Evolutionary conservation across 2,329 filamentous ascomycete species (phyloP).

Genomic region (Rutstroemia sp.): DNA sequence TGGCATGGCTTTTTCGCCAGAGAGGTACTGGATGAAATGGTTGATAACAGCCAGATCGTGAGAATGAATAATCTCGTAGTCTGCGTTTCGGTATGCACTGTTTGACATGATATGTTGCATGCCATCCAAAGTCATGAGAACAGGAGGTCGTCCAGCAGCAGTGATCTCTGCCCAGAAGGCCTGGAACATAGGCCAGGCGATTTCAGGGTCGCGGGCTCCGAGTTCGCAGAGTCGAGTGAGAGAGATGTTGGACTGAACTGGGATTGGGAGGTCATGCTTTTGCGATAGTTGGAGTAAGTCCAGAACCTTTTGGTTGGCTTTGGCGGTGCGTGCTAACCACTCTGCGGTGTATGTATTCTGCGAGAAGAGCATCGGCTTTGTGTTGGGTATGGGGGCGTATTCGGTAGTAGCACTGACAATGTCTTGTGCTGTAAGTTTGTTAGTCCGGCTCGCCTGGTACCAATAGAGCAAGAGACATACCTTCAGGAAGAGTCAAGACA

Average conservation of each 20-base stretch:
- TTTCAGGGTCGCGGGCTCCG: conserved; percentile 66
- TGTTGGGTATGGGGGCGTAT: conserved; percentile 62
- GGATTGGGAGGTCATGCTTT: conserved; percentile 51
- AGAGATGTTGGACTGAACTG: conserved; percentile 48
- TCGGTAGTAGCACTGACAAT: conserved; percentile 73
- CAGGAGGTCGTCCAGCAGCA: conserved; percentile 38
- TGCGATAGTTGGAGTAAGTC: conserved; percentile 39
- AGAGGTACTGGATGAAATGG: conserved; percentile 67
- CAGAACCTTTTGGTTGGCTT: conserved; percentile 65
- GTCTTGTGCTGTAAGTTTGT: conserved; percentile 57
- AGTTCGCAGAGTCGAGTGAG: conserved; percentile 62
- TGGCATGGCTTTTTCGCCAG: conserved; percentile 45
- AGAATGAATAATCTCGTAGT: conserved; percentile 71
- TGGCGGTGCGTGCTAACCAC: conserved; percentile 64
- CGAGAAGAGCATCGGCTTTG: conserved; percentile 54
- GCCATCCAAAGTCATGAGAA: conserved; percentile 73
- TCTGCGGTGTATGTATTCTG: conserved; percentile 73
- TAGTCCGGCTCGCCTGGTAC: conserved; percentile 6
- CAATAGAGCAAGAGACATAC: conserved; percentile 40
- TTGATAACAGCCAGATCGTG: conserved; percentile 74
- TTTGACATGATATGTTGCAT: conserved; percentile 74
- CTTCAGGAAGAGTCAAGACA: conserved; percentile 83
- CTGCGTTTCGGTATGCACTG: conserved; percentile 65
- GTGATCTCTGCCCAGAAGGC: conserved; percentile 77
- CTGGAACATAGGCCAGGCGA: conserved; percentile 73